These are phyloP conservation scores for Botrytis cinerea DNA, from an alignment of 2,329 filamentous ascomycete genomes.

Conservation along the genomic window DNA sequence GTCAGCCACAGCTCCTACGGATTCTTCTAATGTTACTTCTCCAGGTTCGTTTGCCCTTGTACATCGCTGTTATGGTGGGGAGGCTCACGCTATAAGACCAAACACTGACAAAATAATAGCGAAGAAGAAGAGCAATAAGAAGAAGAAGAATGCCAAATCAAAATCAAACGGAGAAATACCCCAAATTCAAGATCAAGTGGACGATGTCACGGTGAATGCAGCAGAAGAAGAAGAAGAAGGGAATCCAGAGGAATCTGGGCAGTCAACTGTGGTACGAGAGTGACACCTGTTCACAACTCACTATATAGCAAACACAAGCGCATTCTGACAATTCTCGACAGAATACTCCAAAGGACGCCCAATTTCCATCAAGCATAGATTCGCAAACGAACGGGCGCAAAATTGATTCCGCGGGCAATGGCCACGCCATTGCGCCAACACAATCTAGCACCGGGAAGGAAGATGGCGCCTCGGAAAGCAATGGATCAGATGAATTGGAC, in stretches of 20 bases:
- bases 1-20: constrained; percentile 40
- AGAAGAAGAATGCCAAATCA: constrained; percentile 51
- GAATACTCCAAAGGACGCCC: constrained; percentile 38
- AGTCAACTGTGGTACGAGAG: constrained; percentile 40
- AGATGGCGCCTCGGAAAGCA: constrained; percentile 28
- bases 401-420: constrained; percentile 35
- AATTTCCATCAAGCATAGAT: constrained; percentile 33
- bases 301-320: constrained; percentile 27
- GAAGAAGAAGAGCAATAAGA: constrained; percentile 60
- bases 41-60: constrained; percentile 36
- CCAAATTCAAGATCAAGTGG: constrained; percentile 39
- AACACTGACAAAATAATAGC: constrained; percentile 41
- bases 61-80: constrained; percentile 17
- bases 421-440: constrained; percentile 30
- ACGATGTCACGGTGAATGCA: constrained; percentile 45
- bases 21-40: constrained; percentile 37
- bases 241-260: constrained; percentile 46
- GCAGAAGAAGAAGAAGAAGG: constrained; percentile 42
- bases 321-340: constrained; percentile 34
- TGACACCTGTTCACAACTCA: constrained; percentile 41
- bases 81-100: constrained; percentile 25
- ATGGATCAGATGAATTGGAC: constrained; percentile 36
- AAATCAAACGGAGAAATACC: constrained; percentile 44
- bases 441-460: constrained; percentile 17
- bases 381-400: constrained; percentile 38